Percentiles rank a stretch among this genome's conserved stretches.
Conservation (phyloP, 2,329 filamentous ascomycete species). For the Pseudopyricularia cyperi region DNA sequence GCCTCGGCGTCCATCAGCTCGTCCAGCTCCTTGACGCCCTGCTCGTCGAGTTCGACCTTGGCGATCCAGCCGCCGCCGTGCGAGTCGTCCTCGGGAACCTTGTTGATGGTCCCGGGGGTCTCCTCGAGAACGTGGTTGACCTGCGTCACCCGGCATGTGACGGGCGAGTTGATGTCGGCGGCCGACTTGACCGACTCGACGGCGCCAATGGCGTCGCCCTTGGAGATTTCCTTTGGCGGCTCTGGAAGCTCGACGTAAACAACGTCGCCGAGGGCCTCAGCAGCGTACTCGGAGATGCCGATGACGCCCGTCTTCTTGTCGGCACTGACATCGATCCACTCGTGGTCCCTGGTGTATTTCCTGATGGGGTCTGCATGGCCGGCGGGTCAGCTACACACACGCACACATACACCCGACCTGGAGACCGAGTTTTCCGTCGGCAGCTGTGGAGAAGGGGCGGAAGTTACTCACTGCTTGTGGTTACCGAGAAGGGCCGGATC, state of each 20-base stretch:
- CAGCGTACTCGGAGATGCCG: constrained; percentile 86
- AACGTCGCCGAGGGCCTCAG: constrained; percentile 85
- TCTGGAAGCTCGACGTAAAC: constrained; percentile 93
- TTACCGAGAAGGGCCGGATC: constrained; percentile 32
- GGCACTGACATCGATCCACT: constrained; percentile 85
- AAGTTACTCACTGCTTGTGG: constrained; percentile 25
- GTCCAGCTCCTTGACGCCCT: constrained; percentile 54
- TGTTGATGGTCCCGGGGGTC: constrained; percentile 78
- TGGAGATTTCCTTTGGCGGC: constrained; percentile 50
- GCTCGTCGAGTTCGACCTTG: constrained; percentile 65
- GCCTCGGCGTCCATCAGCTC: constrained; percentile 61
- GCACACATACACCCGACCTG: not conserved
- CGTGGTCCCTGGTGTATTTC: constrained; percentile 93
- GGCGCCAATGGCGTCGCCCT: constrained; percentile 79
- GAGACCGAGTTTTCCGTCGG: no score
- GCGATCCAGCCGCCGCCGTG: constrained; percentile 82
- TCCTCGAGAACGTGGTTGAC: constrained; percentile 68
- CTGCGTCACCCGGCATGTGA: constrained; percentile 62
- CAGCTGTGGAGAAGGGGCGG: not conserved
- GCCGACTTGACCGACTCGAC: constrained; percentile 98
- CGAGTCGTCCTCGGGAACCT: constrained; percentile 68
- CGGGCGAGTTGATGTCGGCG: constrained; percentile 89
- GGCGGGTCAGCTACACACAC: not conserved
- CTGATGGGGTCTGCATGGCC: constrained; percentile 45
- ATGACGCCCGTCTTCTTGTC: constrained; percentile 70